A percentile compares a stretch with the other conserved stretches of the same genome.
Conservation (phyloP, 805 yeast species). For the Wickerhamomyces canadensis region DNA sequence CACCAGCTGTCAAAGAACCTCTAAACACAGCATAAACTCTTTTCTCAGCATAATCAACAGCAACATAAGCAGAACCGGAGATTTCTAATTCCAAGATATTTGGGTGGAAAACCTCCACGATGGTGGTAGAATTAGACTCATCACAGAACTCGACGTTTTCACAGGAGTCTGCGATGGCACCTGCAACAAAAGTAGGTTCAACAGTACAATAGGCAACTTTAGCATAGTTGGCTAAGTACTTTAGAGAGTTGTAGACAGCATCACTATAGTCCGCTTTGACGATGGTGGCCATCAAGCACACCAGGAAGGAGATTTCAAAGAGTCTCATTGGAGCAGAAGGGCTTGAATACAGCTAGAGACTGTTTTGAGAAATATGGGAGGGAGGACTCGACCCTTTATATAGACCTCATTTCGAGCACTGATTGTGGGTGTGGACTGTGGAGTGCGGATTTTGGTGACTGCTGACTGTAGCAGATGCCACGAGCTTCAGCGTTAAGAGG, state of each 20-base stretch:
- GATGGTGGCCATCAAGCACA: no score
- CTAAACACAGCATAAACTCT: conserved; percentile 49
- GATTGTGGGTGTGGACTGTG: no score
- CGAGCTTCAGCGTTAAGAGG: no score
- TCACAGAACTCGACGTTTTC: conserved; percentile 13
- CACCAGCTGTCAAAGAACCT: conserved; percentile 57
- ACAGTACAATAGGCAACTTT: conserved; percentile 18
- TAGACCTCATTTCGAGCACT: no score
- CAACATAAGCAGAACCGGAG: conserved; percentile 50
- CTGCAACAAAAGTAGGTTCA: conserved; percentile 4
- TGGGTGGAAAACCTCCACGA: conserved; percentile 12
- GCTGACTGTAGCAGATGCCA: no score
- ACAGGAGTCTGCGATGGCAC: conserved; percentile 11
- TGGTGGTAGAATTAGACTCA: conserved; percentile 1
- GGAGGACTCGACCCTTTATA: no score
- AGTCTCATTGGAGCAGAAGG: neutral
- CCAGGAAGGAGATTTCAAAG: neutral
- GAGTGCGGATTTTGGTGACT: no score
- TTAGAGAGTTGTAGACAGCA: conserved; percentile 9
- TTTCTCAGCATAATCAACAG: conserved; percentile 38
- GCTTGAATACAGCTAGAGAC: no score
- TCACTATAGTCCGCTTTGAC: conserved; percentile 2
- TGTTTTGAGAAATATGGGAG: no score
- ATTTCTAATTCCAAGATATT: conserved; percentile 28
- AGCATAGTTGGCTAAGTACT: conserved; percentile 12